These are phyloP conservation scores for Polyporus tsugae DNA, from an alignment of 1,284 basidiomycete species.

Conservation along the genomic window DNA sequence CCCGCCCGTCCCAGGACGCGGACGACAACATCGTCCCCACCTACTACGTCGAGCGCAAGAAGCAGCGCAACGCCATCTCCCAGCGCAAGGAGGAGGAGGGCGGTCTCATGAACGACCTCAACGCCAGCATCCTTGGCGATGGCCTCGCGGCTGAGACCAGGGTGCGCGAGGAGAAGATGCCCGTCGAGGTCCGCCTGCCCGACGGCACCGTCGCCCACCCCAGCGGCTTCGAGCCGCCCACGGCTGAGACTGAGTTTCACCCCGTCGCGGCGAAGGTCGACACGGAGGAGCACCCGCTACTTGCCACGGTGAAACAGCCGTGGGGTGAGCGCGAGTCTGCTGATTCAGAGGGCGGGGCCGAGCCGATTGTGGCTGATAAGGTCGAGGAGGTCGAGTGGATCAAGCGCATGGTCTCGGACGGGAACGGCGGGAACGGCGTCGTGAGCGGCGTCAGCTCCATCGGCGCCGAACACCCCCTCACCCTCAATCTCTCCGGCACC, in stretches of 20 bases:
- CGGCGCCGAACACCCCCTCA: slow-evolving; percentile 10
- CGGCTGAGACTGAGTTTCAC: slow-evolving; percentile 43
- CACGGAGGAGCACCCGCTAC: slow-evolving; percentile 18
- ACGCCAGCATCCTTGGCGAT: slow-evolving; percentile 45
- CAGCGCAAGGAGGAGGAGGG: slow-evolving; percentile 46
- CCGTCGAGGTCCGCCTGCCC: slow-evolving; percentile 41
- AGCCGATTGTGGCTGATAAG: slow-evolving; percentile 21
- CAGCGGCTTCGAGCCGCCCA: slow-evolving; percentile 45
- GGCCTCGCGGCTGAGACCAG: slow-evolving; percentile 44
- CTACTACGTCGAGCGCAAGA: slow-evolving; percentile 46
- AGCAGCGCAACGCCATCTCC: slow-evolving; percentile 43
- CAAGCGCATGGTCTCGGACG: slow-evolving; percentile 23
- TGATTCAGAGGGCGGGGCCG: slow-evolving; percentile 15
- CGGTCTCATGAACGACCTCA: slow-evolving; percentile 45
- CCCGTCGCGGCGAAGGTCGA: slow-evolving; percentile 36
- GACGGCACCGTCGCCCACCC: slow-evolving; percentile 44
- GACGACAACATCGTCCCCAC: slow-evolving; percentile 43
- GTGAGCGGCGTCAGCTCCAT: slow-evolving; percentile 26
- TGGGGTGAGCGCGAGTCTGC: slow-evolving; percentile 37
- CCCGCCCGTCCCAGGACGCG: slow-evolving; percentile 39
- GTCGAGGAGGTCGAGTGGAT: slow-evolving; percentile 32
- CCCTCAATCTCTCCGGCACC: slow-evolving; percentile 20
- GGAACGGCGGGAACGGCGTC: slow-evolving; percentile 17
- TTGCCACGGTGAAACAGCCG: slow-evolving; percentile 27
- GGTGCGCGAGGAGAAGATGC: slow-evolving; percentile 44